Percentiles rank a stretch among this genome's conserved stretches.
Conservation (phyloP, 345 rosid species). For the Brassica juncea region DNA sequence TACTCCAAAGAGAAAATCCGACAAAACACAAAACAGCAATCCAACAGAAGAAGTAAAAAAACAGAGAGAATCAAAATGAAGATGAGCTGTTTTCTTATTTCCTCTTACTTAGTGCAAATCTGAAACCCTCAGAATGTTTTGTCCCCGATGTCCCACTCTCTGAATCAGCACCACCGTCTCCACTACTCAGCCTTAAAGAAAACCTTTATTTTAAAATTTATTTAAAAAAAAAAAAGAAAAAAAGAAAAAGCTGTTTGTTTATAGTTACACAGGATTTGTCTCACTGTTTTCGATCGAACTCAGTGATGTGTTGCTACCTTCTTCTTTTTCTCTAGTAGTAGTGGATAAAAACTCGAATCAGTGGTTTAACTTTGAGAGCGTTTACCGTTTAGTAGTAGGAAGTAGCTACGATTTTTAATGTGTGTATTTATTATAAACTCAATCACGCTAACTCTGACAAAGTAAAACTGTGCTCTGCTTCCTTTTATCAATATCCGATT, state of each 20-base stretch:
- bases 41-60: constrained; percentile 28
- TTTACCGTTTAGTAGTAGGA: neutral
- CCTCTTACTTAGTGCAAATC: constrained; percentile 35
- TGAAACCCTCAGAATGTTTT: constrained; percentile 35
- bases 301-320: neutral
- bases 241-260: constrained; percentile 4
- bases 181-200: constrained; percentile 32
- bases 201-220: constrained; percentile 2
- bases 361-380: neutral
- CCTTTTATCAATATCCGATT: neutral
- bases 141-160: constrained; percentile 36
- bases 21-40: constrained; percentile 40
- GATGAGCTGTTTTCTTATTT: constrained; percentile 50
- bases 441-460: neutral
- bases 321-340: constrained; percentile 1
- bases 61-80: constrained; percentile 44
- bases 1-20: constrained; percentile 26
- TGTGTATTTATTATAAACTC: neutral
- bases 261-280: constrained; percentile 16
- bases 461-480: neutral
- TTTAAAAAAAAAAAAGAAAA: neutral
- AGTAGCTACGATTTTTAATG: constrained; percentile 5
- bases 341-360: constrained; percentile 3
- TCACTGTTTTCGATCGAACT: constrained; percentile 22
- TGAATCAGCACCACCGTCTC: constrained; percentile 44